Evolutionary conservation across 345 rosid species (phyloP).

Genomic region (Eucalyptus dawsonii): DNA sequence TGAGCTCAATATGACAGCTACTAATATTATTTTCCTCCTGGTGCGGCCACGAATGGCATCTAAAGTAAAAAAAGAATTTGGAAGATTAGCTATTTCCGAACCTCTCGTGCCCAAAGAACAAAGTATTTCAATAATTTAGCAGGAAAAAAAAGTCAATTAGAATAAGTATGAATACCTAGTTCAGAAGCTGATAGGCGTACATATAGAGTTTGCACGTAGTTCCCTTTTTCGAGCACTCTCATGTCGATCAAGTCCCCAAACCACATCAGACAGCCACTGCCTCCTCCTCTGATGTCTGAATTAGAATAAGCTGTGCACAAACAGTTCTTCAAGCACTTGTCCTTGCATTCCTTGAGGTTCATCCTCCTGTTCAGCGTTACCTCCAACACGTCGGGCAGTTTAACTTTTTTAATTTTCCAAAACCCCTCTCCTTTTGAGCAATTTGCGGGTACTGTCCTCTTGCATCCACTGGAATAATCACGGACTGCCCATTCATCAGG

Average conservation of each 20-base stretch:
- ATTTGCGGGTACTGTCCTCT: neutral
- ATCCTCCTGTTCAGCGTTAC: neutral
- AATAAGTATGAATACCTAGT: neutral
- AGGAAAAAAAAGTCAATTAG: neutral
- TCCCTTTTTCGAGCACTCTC: neutral
- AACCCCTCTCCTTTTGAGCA: conserved; percentile 3
- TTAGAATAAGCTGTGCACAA: conserved; percentile 14
- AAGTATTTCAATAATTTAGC: neutral
- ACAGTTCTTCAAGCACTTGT: conserved; percentile 6
- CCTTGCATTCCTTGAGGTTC: conserved; percentile 1
- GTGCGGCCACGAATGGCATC: neutral
- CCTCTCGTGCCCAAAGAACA: neutral
- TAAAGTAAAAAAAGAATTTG: neutral
- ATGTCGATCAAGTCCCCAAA: conserved; percentile 13
- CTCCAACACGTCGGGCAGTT: neutral
- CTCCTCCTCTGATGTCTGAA: neutral
- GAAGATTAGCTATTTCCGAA: neutral
- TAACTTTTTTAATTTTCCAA: neutral
- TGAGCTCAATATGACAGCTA: neutral
- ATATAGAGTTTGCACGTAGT: conserved; percentile 6
- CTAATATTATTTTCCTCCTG: neutral
- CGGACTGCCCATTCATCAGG: conserved; percentile 5
- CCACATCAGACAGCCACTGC: conserved; percentile 18
- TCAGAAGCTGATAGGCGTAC: conserved; percentile 2
- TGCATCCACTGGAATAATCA: conserved; percentile 2